Base-by-base conservation (phyloP, 495 filamentous ascomycete species). In the Melanomma pulvis-pyrius region DNA sequence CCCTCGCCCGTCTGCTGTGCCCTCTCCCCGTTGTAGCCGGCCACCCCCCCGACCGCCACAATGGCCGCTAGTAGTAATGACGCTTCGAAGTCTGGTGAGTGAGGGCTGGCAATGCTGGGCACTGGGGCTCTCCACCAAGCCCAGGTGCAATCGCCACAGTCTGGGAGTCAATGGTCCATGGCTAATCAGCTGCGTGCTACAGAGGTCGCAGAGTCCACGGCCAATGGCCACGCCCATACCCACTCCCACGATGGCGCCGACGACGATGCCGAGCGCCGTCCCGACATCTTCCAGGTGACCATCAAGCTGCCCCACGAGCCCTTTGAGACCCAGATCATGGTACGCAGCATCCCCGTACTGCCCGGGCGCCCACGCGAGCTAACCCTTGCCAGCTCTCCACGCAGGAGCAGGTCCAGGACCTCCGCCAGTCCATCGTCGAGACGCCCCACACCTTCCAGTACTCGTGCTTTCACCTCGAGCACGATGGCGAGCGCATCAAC, bases 401-500 rank as follows among this genome's bases (percentile, higher is more conserved):
- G 61, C 88, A 96, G 81, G 96, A 98, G 76, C 93, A 97, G 75
- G 88, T 98, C 50, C 96, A 99, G 78, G 96, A 99, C 81, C 87
- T 99, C 69, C 90, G 96, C 63, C 93, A 97, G 79, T 94, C 94
- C 29, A 89, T 99, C 73, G 89, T 97, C 76, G 96, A 99, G 77
- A 82, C 90, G 51, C 96, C 96, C n/a, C 83, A 87, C 56, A 93
- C 92, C 56, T 89, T 96, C 78, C 92, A 96, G 78, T 97, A 98
- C 80, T 93, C 96, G 44, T 99, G 96, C 81, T 99, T 99, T 82
- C 96, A 98, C 78, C 86, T 99, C 46, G 92, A 98, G 75, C 86
- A 90, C 79, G 86, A 91, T 22, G 89, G 90, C 58, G 79, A 88
- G 72, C 87, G 90, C 47, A 88, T 98, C 81, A 97, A 97, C 75